Evolutionary conservation across 352 stramenopile species (phyloP).

Genomic region (Phytophthora pinifolia): DNA sequence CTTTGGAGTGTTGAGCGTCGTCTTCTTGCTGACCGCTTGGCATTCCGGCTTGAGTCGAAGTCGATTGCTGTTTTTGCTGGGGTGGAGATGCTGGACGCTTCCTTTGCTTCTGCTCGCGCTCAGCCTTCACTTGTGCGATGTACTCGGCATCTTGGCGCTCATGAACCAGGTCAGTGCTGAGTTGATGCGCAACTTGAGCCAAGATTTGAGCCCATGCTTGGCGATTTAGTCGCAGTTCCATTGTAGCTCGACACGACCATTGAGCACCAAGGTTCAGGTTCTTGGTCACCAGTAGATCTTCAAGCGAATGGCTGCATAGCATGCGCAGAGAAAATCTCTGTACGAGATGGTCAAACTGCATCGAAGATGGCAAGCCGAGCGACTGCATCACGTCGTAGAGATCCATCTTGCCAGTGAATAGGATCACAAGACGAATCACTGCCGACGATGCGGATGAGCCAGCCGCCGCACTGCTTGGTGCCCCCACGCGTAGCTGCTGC

Average conservation of each 20-base stretch:
- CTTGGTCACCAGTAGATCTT: constrained; percentile 67
- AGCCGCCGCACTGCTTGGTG: constrained; percentile 11
- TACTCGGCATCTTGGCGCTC: constrained; percentile 39
- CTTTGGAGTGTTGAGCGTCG: neutral
- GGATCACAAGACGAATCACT: constrained; percentile 64
- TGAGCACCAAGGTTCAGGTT: constrained; percentile 48
- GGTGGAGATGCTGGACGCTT: constrained; percentile 5
- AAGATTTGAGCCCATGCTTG: constrained; percentile 57
- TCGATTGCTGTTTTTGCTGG: constrained; percentile 4
- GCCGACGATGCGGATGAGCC: constrained; percentile 12
- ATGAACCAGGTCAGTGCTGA: constrained; percentile 34
- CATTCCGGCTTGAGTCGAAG: neutral
- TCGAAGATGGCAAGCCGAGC: constrained; percentile 48
- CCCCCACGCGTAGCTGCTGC: constrained; percentile 41
- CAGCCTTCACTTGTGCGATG: constrained; percentile 22
- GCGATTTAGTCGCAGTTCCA: constrained; percentile 58
- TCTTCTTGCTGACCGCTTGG: neutral
- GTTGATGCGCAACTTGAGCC: constrained; percentile 42
- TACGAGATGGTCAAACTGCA: constrained; percentile 63
- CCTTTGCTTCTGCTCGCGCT: constrained; percentile 21
- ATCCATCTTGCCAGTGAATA: constrained; percentile 62
- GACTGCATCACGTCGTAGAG: constrained; percentile 64
- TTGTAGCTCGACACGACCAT: constrained; percentile 49
- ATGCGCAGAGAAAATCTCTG: constrained; percentile 45
- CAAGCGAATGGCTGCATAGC: constrained; percentile 53